Evolutionary conservation across 2,329 filamentous ascomycete genomes (phyloP).

Genomic region (Colletotrichum gloeosporioides): DNA sequence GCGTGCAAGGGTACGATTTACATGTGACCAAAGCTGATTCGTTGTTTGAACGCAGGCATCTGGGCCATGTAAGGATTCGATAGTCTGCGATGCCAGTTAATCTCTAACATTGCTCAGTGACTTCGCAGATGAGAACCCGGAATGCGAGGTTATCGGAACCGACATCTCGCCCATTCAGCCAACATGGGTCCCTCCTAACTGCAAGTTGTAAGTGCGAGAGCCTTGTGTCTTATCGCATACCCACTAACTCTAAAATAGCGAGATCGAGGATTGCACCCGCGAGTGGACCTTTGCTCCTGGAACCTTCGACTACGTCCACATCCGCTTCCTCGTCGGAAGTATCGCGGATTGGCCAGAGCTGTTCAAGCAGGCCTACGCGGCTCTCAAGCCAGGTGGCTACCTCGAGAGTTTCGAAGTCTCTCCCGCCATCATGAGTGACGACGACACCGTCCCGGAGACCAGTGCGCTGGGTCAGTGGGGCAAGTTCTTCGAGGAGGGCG

Average conservation of each 20-base stretch:
- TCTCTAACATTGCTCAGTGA: constrained; percentile 44
- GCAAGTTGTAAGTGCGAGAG: constrained; percentile 39
- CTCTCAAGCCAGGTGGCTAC: constrained; percentile 54
- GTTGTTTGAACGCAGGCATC: neutral
- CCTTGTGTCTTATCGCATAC: neutral
- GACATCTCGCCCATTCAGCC: constrained; percentile 66
- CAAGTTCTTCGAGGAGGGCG: constrained; percentile 36
- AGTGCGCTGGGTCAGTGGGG: constrained; percentile 38
- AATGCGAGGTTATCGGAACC: constrained; percentile 53
- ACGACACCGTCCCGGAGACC: constrained; percentile 30
- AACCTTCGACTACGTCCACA: constrained; percentile 64
- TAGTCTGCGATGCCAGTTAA: too few relatives aligned
- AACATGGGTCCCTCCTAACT: constrained; percentile 59
- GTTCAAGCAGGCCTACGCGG: constrained; percentile 50
- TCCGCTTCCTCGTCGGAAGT: constrained; percentile 56
- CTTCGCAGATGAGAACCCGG: constrained; percentile 46
- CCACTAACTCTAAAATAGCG: constrained; percentile 16
- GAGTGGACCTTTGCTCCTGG: constrained; percentile 51
- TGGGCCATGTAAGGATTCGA: constrained; percentile 11
- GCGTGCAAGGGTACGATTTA: neutral
- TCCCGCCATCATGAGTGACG: constrained; percentile 31
- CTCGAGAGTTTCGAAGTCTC: constrained; percentile 43
- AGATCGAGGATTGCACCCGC: constrained; percentile 66
- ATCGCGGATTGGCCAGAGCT: constrained; percentile 58
- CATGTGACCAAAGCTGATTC: neutral